Conservation (phyloP, 176 grass and related monocot species). For the Ananas comosus region DNA sequence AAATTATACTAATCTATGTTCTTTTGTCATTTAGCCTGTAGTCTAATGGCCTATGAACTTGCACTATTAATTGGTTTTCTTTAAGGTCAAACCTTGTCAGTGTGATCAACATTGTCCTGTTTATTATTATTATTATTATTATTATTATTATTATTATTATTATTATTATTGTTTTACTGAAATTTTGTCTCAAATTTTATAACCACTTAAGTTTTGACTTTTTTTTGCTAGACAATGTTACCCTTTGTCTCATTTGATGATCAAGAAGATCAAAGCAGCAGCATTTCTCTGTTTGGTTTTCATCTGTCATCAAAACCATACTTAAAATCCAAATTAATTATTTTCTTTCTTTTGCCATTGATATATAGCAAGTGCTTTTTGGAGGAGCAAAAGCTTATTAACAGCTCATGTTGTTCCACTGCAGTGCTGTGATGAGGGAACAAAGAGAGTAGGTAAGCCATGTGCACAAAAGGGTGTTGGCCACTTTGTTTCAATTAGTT, state of each 20-base stretch:
- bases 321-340: no score
- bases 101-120: not conserved
- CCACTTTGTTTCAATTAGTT: no score
- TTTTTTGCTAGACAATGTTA: slow-evolving; percentile 2
- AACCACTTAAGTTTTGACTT: slow-evolving; percentile 9
- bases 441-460: no score
- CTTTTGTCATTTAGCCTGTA: slow-evolving; percentile 29
- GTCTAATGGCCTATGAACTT: slow-evolving; percentile 20
- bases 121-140: not conserved
- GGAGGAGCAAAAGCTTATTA: no score
- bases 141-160: not conserved
- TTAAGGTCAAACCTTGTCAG: slow-evolving; percentile 16
- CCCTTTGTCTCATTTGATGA: not conserved
- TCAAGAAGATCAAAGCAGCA: no score
- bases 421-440: no score
- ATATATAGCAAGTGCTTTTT: no score
- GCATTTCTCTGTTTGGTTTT: no score
- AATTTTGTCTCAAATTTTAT: slow-evolving; percentile 10
- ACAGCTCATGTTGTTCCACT: no score
- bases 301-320: no score
- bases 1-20: slow-evolving; percentile 29
- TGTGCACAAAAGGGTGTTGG: no score
- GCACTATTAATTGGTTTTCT: slow-evolving; percentile 7
- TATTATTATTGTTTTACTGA: slow-evolving; percentile 13
- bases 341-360: no score